phyloP scores from a whole-genome alignment of 139 green algal species.

The Limnomonas spitsbergensis region DNA sequence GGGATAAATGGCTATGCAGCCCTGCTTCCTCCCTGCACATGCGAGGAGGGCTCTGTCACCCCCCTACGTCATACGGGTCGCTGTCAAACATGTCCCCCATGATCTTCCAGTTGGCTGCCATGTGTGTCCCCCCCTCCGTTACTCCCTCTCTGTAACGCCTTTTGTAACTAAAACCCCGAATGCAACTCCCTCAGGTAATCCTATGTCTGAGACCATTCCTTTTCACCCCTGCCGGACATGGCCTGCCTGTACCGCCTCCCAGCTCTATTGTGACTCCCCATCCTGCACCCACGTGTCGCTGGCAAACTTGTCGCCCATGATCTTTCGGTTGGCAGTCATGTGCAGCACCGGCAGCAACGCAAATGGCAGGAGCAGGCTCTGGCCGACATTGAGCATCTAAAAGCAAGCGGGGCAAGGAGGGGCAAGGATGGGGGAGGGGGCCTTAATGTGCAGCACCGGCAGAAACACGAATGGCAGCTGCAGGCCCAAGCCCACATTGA shows the following conservation, averaged over 20 bases:
- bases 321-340: constrained; percentile 12
- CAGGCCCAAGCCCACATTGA: constrained; percentile 41
- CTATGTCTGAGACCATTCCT: neutral
- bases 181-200: neutral
- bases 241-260: too few species aligned
- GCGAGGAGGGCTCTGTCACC: too few species aligned
- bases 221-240: too few species aligned
- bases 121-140: too few species aligned
- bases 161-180: too few species aligned
- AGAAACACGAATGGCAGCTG: constrained; percentile 67
- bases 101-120: too few species aligned
- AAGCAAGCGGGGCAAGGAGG: constrained; percentile 41
- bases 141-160: too few species aligned
- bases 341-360: constrained; percentile 49
- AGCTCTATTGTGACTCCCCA: neutral
- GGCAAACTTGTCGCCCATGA: constrained; percentile 13
- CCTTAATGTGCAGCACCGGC: constrained; percentile 38
- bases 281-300: neutral
- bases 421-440: constrained; percentile 30
- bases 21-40: too few species aligned
- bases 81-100: too few species aligned
- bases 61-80: too few species aligned
- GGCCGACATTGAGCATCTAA: constrained; percentile 24
- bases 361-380: constrained; percentile 66
- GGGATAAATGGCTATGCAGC: too few species aligned